Conservation (phyloP, 257 asterid genomes). For the Catharanthus roseus region DNA sequence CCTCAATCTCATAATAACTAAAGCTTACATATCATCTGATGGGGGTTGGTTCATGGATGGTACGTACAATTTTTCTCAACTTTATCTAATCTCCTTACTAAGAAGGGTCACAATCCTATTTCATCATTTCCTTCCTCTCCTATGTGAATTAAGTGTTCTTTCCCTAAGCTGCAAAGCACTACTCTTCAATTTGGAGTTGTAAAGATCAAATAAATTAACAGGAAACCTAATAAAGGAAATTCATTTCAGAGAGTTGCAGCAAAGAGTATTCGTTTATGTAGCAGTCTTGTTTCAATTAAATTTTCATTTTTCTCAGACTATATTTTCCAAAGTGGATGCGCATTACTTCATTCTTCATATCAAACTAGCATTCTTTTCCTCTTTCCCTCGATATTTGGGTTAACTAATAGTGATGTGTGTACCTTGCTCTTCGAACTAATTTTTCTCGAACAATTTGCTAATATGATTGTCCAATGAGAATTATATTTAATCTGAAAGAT, state of each 20-base stretch:
- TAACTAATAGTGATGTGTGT: background rate
- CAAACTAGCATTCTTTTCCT: background rate
- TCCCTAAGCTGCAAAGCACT: background rate
- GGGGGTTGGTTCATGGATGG: constrained; percentile 99
- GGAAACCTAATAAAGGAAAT: background rate
- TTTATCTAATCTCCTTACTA: background rate
- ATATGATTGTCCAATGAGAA: background rate
- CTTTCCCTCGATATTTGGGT: background rate
- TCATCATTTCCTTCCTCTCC: background rate
- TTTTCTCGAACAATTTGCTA: background rate
- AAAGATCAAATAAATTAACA: background rate
- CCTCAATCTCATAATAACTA: constrained; percentile 82
- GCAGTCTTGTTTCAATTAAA: background rate
- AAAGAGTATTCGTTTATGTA: background rate
- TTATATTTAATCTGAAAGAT: background rate
- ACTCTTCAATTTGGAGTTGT: background rate
- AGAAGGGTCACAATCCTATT: background rate
- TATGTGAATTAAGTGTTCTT: background rate
- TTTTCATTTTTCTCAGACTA: background rate
- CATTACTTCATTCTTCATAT: background rate
- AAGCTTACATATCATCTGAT: constrained; percentile 95
- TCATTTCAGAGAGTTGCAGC: background rate
- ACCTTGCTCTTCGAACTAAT: background rate
- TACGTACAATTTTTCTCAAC: constrained; percentile 23
- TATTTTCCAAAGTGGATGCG: background rate